phyloP scores from a whole-genome alignment of 2,329 filamentous ascomycete species.

The Kalmusia sp. region DNA sequence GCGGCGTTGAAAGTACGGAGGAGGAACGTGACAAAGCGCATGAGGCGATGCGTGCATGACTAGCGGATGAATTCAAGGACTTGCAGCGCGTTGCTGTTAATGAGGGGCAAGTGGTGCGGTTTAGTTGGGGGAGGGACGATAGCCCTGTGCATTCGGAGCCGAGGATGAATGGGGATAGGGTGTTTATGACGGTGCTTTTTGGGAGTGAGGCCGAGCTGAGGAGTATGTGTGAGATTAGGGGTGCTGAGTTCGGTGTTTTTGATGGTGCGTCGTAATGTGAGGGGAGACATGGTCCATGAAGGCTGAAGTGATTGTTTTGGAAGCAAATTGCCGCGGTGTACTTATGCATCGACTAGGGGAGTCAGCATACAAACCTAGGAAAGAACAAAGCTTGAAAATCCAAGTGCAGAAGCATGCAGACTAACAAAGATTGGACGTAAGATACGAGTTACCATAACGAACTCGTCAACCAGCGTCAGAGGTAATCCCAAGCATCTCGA shows the following conservation, averaged over 20 bases:
- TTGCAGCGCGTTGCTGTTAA: not conserved
- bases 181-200: constrained; percentile 18
- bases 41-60: constrained; percentile 5
- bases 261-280: constrained; percentile 5
- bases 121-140: constrained; percentile 17
- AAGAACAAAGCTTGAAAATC: too few species aligned
- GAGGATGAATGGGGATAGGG: constrained; percentile 10
- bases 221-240: constrained; percentile 12
- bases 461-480: too few species aligned
- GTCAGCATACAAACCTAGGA: too few species aligned
- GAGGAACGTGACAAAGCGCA: not conserved
- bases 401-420: too few species aligned
- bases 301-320: too few species aligned
- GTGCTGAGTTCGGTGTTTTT: not conserved
- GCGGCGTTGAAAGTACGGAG: not conserved
- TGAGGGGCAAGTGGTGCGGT: constrained; percentile 2
- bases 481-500: too few species aligned
- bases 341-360: too few species aligned
- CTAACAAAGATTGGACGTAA: too few species aligned
- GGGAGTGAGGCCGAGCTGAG: constrained; percentile 13
- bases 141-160: constrained; percentile 21
- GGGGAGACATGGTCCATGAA: too few species aligned
- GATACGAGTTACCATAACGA: too few species aligned
- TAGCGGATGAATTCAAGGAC: constrained; percentile 8
- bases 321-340: too few species aligned